Evolutionary conservation across 1,139 yeast species (phyloP), one percentile per base, ranked within the genome.

Genomic region (Sugiyamaella neomexicana): DNA sequence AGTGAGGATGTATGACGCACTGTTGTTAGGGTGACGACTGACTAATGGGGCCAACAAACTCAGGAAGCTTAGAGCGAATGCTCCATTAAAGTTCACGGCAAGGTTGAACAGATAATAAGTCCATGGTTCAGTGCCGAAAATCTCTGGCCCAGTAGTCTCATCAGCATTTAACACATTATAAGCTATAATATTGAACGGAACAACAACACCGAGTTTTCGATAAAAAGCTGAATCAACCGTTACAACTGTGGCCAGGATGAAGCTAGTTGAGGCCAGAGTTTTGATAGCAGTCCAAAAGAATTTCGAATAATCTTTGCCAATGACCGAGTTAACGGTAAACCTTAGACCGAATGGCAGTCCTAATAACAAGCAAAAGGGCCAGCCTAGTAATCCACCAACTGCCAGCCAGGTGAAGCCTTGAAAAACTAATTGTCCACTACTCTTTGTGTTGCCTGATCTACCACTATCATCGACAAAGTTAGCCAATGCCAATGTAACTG

Each of bases 61-160:
- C 6, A 71, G 5, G 27, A 71, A 64, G 0, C 83, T 83, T 39
- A 86, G 67, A 0, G 79, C 63, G 1, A 80, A 74, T 47, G 80
- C 70, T 48, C 82, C 60, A 65, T 87, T 85, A 75, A 89, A 90
- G 68, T 91, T 91, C 55, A 93, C 75, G 2, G 82, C 58, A 53
- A 93, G 72, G 65, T 91, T 91, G 57, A 79, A 66, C 9, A 83
- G 62, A 65, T 91, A 93, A 67, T 89, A 93, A 48, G 75, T 69
- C 73, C 86, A 77, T n/a, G 95, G 91, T 68, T 91, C 98, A 3
- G 81, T 80, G 13, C 98, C 98, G 71, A 90, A 91, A 34, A 91
- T 89, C 58, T 89, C 86, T 0, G 98, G 98, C 0, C 98, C 98
- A 1, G 82, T 65, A 15, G 62, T 66, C 10, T 84, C 88, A 62